Evolutionary conservation across 2,329 filamentous ascomycete species (phyloP).

Genomic region (Cryphonectria japonica): DNA sequence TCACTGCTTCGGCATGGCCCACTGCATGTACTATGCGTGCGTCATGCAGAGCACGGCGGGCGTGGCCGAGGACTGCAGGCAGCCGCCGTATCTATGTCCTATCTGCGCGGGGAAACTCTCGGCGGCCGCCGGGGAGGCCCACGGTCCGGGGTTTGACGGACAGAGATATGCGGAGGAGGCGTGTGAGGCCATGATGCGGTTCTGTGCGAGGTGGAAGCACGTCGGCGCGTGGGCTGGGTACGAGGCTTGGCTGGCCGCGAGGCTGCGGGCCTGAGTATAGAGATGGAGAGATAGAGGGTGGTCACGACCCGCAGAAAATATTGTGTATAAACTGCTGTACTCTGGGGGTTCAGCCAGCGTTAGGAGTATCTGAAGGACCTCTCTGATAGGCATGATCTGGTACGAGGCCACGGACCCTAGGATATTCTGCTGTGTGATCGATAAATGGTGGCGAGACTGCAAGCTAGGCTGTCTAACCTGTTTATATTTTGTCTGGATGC

Average conservation of each 20-base stretch:
- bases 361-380: background rate
- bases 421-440: background rate
- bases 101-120: slow-evolving; percentile 61
- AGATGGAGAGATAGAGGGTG: no score
- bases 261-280: background rate
- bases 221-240: slow-evolving; percentile 52
- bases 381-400: background rate
- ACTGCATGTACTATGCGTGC: slow-evolving; percentile 69
- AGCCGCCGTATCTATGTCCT: slow-evolving; percentile 66
- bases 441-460: background rate
- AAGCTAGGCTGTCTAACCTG: background rate
- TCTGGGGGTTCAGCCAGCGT: background rate
- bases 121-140: slow-evolving; percentile 36
- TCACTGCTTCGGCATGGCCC: slow-evolving; percentile 68
- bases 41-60: slow-evolving; percentile 64
- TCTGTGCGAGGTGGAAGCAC: slow-evolving; percentile 46
- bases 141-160: slow-evolving; percentile 32
- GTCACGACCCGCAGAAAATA: background rate
- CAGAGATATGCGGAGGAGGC: slow-evolving; percentile 39
- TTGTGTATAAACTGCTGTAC: background rate
- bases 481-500: no score
- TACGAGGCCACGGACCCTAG: background rate
- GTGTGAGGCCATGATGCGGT: slow-evolving; percentile 44
- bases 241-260: slow-evolving; percentile 45
- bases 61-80: slow-evolving; percentile 61